phyloP scores from a whole-genome alignment of 768 basidiomycete genomes.

The Suillus paluster region DNA sequence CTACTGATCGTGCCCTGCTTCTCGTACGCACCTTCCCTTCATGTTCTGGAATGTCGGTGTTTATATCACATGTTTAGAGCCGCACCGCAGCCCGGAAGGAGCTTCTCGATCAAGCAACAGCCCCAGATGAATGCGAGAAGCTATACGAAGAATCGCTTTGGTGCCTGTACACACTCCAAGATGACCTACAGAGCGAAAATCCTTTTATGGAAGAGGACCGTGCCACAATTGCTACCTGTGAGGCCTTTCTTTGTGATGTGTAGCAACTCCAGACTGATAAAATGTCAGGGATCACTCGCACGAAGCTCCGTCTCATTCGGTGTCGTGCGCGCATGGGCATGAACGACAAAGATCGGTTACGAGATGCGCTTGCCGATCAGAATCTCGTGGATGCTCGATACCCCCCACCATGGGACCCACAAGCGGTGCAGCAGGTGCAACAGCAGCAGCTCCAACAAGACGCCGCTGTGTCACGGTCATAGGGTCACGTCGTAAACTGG shows the following conservation, averaged over 20 bases:
- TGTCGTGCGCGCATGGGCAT: slow-evolving; percentile 79
- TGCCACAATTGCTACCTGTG: slow-evolving; percentile 77
- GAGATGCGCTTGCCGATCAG: slow-evolving; percentile 78
- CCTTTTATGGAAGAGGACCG: slow-evolving; percentile 86
- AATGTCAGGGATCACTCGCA: slow-evolving; percentile 76
- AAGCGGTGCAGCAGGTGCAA: slow-evolving; percentile 37
- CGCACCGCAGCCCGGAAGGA: slow-evolving; percentile 93
- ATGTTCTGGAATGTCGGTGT: not conserved
- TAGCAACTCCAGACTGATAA: not conserved
- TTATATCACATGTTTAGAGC: slow-evolving; percentile 54
- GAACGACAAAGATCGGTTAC: slow-evolving; percentile 72
- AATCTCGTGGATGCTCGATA: slow-evolving; percentile 74
- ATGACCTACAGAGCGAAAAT: slow-evolving; percentile 84
- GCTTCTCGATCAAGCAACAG: slow-evolving; percentile 74
- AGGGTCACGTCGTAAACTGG: not conserved
- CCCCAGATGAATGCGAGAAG: slow-evolving; percentile 86
- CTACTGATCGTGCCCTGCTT: slow-evolving; percentile 87
- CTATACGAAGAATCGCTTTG: slow-evolving; percentile 94
- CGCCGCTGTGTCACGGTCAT: not conserved
- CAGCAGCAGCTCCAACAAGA: slow-evolving; percentile 23
- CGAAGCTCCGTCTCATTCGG: slow-evolving; percentile 80
- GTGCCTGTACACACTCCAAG: slow-evolving; percentile 91
- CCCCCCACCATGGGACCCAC: slow-evolving; percentile 75
- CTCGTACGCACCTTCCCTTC: slow-evolving; percentile 58
- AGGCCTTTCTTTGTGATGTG: slow-evolving; percentile 28